phyloP scores from a whole-genome alignment of 345 rosid genomes.

The Salix arbutifolia region DNA sequence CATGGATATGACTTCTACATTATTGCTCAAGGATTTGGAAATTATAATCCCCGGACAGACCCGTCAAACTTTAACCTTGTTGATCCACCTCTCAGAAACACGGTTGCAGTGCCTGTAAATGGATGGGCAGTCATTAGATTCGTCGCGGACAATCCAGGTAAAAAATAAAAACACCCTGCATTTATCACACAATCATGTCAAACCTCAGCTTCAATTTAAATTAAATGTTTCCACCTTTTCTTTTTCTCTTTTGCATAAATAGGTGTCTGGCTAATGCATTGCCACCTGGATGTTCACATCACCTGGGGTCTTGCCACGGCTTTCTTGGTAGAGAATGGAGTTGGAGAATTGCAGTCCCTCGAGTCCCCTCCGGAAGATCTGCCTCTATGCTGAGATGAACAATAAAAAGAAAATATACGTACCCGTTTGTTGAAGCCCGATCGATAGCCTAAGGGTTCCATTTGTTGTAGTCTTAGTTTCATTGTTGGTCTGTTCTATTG shows the following conservation, averaged over 20 bases:
- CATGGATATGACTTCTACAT: constrained; percentile 49
- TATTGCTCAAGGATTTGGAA: constrained; percentile 41
- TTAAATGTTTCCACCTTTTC: not conserved
- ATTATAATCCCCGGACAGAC: constrained; percentile 33
- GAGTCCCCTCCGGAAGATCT: constrained; percentile 31
- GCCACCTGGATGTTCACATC: constrained; percentile 33
- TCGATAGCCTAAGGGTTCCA: not conserved
- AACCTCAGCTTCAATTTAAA: not conserved
- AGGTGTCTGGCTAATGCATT: constrained; percentile 36
- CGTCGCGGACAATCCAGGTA: constrained; percentile 44
- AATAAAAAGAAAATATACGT: not conserved
- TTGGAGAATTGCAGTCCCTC: constrained; percentile 20
- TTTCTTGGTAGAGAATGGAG: constrained; percentile 31
- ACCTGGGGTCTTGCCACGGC: constrained; percentile 30
- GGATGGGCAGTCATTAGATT: constrained; percentile 48
- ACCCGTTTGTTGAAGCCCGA: not conserved
- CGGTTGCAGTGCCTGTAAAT: constrained; percentile 32
- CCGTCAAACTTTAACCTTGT: constrained; percentile 28
- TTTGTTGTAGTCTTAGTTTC: not conserved
- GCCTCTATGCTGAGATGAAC: constrained; percentile 19
- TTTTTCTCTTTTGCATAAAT: not conserved
- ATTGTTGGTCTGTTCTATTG: constrained; percentile 12
- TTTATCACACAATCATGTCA: not conserved
- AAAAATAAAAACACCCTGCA: not conserved
- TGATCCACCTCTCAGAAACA: constrained; percentile 41